These are phyloP conservation scores for Apostasia ramifera DNA, from an alignment of 106 monocot genomes.

Conservation along the genomic window DNA sequence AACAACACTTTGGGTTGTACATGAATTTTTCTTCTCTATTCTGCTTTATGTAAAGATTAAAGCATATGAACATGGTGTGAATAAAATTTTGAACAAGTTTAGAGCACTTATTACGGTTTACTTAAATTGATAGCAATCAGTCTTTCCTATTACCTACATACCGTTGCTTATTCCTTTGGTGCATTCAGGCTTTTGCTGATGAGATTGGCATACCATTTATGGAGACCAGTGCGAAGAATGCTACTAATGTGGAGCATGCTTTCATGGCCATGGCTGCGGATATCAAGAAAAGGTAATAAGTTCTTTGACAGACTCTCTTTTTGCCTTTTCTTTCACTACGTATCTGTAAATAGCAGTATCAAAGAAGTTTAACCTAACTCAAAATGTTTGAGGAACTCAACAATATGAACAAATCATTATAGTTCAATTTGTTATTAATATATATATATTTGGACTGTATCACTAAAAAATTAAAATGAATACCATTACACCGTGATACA, in stretches of 20 bases:
- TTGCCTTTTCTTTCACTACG: neutral
- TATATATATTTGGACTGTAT: neutral
- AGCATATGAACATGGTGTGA: neutral
- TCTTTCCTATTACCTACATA: neutral
- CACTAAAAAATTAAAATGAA: neutral
- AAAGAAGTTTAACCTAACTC: too few relatives aligned
- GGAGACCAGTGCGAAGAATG: slow-evolving; percentile 39
- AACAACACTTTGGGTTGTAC: neutral
- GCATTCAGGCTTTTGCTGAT: slow-evolving; percentile 30
- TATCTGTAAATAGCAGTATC: too few relatives aligned
- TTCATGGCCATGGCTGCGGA: slow-evolving; percentile 40
- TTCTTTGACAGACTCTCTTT: neutral
- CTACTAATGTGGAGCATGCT: slow-evolving; percentile 36
- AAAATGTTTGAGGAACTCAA: too few relatives aligned
- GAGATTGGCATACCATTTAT: slow-evolving; percentile 42
- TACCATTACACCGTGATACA: too few relatives aligned
- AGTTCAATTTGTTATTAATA: too few relatives aligned
- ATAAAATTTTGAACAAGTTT: neutral
- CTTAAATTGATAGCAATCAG: neutral
- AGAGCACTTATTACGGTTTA: neutral
- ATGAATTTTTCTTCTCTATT: neutral
- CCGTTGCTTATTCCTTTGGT: neutral
- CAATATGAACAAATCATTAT: too few relatives aligned
- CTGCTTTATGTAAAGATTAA: neutral
- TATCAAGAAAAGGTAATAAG: slow-evolving; percentile 23